Evolutionary conservation across 177 flowering plant species (phyloP).

Genomic region (Vitis hybrid): DNA sequence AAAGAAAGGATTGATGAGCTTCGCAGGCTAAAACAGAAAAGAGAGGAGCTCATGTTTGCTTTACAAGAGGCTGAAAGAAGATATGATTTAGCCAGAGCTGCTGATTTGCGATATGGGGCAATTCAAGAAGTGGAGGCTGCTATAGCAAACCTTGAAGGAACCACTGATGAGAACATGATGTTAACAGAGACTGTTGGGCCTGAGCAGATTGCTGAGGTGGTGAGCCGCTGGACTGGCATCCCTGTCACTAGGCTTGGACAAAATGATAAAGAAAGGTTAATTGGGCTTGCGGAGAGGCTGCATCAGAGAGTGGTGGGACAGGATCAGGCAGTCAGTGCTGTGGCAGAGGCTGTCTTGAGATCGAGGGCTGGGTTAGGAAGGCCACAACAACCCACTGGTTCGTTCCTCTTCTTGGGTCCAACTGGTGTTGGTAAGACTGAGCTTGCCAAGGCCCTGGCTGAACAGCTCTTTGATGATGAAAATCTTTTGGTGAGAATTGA

Average conservation of each 20-base stretch:
- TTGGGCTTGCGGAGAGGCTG: conserved; percentile 81
- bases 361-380: conserved; percentile 89
- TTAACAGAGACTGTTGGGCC: conserved; percentile 87
- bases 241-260: conserved; percentile 96
- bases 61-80: conserved; percentile 89
- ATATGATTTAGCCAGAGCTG: conserved; percentile 83
- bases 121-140: conserved; percentile 79
- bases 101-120: conserved; percentile 83
- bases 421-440: conserved; percentile 99
- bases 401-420: conserved; percentile 96
- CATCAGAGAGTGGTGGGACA: conserved; percentile 93
- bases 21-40: conserved; percentile 68
- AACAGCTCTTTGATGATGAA: conserved; percentile 91
- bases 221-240: conserved; percentile 96
- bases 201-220: conserved; percentile 93
- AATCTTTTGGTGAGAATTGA: conserved; percentile 76
- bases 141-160: conserved; percentile 67
- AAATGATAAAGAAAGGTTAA: conserved; percentile 75
- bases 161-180: conserved; percentile 58
- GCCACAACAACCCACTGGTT: conserved; percentile 91
- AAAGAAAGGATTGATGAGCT: conserved; percentile 85
- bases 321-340: conserved; percentile 79
- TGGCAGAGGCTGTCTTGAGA: conserved; percentile 87
- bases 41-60: conserved; percentile 67
- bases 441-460: conserved; percentile 95